phyloP scores from a whole-genome alignment of 2,329 filamentous ascomycete genomes.

The Magnaporthiopsis rhizophila region DNA sequence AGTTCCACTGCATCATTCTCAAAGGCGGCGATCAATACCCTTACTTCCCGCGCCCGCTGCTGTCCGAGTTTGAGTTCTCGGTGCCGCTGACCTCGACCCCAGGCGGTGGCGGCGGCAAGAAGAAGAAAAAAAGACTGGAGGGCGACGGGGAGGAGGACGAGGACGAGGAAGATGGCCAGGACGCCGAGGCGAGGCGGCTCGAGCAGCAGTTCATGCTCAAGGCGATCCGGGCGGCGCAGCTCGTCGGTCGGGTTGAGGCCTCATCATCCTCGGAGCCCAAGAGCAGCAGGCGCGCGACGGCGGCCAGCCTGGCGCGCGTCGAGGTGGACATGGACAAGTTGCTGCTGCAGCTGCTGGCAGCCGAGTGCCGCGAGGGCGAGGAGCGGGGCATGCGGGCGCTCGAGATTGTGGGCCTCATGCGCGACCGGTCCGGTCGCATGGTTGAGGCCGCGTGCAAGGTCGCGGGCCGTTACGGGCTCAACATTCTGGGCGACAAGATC shows the following conservation, averaged over 20 bases:
- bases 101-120: constrained; percentile 18
- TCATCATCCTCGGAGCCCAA: constrained; percentile 45
- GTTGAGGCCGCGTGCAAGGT: constrained; percentile 85
- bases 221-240: constrained; percentile 62
- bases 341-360: constrained; percentile 77
- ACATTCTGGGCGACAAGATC: constrained; percentile 84
- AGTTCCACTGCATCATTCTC: constrained; percentile 97
- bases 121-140: constrained; percentile 17
- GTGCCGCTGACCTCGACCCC: constrained; percentile 61
- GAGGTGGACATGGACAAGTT: constrained; percentile 87
- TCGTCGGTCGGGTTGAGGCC: constrained; percentile 62
- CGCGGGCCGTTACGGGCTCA: constrained; percentile 73
- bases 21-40: constrained; percentile 91
- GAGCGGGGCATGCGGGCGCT: constrained; percentile 91
- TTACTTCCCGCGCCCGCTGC: constrained; percentile 81
- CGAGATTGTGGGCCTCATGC: constrained; percentile 82
- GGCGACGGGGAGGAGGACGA: constrained; percentile 26
- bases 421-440: constrained; percentile 79
- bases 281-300: constrained; percentile 37
- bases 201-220: constrained; percentile 78
- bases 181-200: constrained; percentile 51
- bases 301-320: constrained; percentile 47
- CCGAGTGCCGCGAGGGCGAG: constrained; percentile 87
- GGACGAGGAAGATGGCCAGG: constrained; percentile 15
- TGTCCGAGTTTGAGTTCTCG: constrained; percentile 89